phyloP scores from a whole-genome alignment of 495 filamentous ascomycete species.

The Podospora pseudoanserina region DNA sequence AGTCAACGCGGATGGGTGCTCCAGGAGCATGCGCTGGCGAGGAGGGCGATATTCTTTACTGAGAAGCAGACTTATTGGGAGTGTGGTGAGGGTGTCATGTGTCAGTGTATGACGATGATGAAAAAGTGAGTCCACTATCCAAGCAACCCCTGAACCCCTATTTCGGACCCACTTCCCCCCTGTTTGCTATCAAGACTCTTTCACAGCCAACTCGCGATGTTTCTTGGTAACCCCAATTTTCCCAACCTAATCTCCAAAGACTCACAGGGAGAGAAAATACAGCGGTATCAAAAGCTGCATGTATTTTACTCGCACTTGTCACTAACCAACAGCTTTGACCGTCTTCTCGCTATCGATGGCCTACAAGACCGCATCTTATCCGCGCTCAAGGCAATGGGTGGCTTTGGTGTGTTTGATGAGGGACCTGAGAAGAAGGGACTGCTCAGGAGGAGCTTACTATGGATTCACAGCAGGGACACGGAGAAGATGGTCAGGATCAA shows the following conservation, averaged over 20 bases:
- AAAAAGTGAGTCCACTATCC: constrained; percentile 28
- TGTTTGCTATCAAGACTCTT: not conserved
- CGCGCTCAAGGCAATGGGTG: constrained; percentile 18
- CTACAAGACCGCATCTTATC: constrained; percentile 27
- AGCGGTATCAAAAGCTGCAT: constrained; percentile 30
- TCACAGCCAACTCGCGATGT: constrained; percentile 27
- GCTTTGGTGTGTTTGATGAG: constrained; percentile 23
- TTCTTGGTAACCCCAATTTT: constrained; percentile 35
- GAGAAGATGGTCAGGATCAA: constrained; percentile 8
- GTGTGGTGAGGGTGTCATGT: constrained; percentile 38
- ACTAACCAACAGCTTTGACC: constrained; percentile 22
- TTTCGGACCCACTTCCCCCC: not conserved
- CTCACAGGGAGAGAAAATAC: constrained; percentile 20
- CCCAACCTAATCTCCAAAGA: constrained; percentile 20
- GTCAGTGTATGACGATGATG: constrained; percentile 28
- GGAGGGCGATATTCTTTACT: constrained; percentile 38
- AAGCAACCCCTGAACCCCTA: not conserved
- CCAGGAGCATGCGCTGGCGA: constrained; percentile 38
- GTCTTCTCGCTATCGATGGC: constrained; percentile 30
- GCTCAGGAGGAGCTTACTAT: constrained; percentile 25
- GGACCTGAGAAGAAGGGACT: constrained; percentile 4
- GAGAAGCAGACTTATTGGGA: constrained; percentile 38
- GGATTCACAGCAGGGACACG: constrained; percentile 13
- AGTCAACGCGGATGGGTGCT: constrained; percentile 39
- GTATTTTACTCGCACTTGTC: constrained; percentile 29